Base-by-base conservation (phyloP, 2,329 filamentous ascomycete genomes). In the Scopulariopsis brevicaulis region DNA sequence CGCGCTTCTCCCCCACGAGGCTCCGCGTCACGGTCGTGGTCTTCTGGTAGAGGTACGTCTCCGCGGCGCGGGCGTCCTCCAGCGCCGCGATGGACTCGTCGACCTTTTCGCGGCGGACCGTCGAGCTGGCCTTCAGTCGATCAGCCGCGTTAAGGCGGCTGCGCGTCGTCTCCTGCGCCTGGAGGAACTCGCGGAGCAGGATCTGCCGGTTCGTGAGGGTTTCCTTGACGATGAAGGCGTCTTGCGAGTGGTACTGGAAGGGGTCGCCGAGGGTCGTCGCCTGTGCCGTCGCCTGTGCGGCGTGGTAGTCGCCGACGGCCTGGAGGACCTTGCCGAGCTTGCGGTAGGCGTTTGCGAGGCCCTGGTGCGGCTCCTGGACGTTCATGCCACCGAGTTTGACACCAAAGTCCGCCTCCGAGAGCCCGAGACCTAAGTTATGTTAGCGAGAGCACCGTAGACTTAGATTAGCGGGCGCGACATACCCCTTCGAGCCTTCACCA, bases 181-280 rank as follows among this genome's bases (percentile, higher is more conserved):
- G 90, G 28, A 96, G 75, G 60, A 97, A 85, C 67, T 99, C 94
- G 60, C 94, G 90, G 51, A 96, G 87, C 22, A 99, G 81, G 62
- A 99, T 96, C 73, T 99, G 94, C 14, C 94, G 89, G 74, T 99
- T 99, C 4, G 94, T 99, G 62, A 99, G 81, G 12, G 92, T 96
- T 70, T 99, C 94, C 72, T 99, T 99, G 64, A 97, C 94, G 65
- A 97, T 96, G 69, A 96, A 96, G 52, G 94, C 90, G 71, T 99
- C 94, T 59, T 90, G 86, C 52, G 91, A 96, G 73, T 97, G 91
- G 69, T 97, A 96, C 66, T 92, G 89, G 62, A 99, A 84, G 12
- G 94, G 90, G 65, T 99, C 94, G 53, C 90, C 91, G 55, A 99
- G 81, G 1, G 93, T 96, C 10, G 93, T 96, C 10, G 94, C 94